Evolutionary conservation across 176 grass and related monocot genomes (phyloP).

Genomic region (Ensete glaucum): DNA sequence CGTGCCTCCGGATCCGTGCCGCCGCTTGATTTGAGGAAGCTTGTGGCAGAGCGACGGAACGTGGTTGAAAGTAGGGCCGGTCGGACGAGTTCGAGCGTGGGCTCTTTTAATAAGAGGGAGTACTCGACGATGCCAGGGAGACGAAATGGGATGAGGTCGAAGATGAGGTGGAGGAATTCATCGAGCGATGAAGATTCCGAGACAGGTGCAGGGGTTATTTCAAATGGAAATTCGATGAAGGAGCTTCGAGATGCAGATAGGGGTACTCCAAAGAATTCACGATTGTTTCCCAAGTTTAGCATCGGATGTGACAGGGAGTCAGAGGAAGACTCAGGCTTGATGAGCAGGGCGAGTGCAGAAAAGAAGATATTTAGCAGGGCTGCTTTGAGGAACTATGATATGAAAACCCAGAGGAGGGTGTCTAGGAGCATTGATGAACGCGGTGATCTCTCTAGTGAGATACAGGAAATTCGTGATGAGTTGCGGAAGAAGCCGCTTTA

Average conservation of each 20-base stretch:
- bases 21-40: slow-evolving; percentile 17
- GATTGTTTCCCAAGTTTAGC: slow-evolving; percentile 27
- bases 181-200: slow-evolving; percentile 30
- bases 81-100: not conserved
- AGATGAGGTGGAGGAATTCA: slow-evolving; percentile 47
- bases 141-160: not conserved
- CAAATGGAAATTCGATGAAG: not conserved
- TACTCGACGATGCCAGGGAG: slow-evolving; percentile 20
- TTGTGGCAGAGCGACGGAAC: not conserved
- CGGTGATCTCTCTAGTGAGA: slow-evolving; percentile 27
- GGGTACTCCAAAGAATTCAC: slow-evolving; percentile 16
- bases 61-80: not conserved
- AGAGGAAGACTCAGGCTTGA: slow-evolving; percentile 18
- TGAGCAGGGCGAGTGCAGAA: slow-evolving; percentile 22
- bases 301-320: slow-evolving; percentile 25
- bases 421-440: slow-evolving; percentile 35
- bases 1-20: not conserved
- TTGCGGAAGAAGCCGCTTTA: slow-evolving; percentile 35
- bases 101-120: slow-evolving; percentile 27
- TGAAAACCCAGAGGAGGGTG: slow-evolving; percentile 49
- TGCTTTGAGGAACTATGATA: slow-evolving; percentile 57
- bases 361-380: slow-evolving; percentile 58
- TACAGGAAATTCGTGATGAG: slow-evolving; percentile 64
- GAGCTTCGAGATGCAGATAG: not conserved
- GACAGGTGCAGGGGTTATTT: not conserved